Percentiles rank a stretch among this genome's conserved stretches.
These are phyloP conservation scores for Stephanodiscus triporus DNA, from an alignment of 108 stramenopile species.

Conservation along the genomic window DNA sequence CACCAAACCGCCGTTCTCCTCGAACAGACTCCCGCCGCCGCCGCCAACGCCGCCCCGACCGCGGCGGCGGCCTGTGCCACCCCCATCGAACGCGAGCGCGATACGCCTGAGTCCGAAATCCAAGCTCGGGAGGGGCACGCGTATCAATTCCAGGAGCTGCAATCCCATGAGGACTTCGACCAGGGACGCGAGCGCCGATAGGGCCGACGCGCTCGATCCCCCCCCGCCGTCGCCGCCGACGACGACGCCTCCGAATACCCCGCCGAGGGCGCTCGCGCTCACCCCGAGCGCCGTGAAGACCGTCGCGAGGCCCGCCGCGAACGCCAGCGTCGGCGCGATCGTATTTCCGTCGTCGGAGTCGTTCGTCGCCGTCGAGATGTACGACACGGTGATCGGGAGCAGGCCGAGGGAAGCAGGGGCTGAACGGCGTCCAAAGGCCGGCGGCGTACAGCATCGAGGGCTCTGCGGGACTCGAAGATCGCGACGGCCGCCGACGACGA, in stretches of 20 bases:
- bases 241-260: conserved; percentile 66
- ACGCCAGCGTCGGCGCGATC: conserved; percentile 66
- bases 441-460: conserved; percentile 77
- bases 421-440: conserved; percentile 70
- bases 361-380: conserved; percentile 70
- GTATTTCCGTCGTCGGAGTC: conserved; percentile 65
- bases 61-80: neutral
- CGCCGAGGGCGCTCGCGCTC: conserved; percentile 66
- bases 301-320: conserved; percentile 65
- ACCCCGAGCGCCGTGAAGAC: conserved; percentile 81
- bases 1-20: conserved; percentile 43
- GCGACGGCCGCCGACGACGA: neutral
- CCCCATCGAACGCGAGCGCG: conserved; percentile 11
- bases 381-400: conserved; percentile 76
- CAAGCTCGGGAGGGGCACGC: conserved; percentile 64
- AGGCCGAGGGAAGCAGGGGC: conserved; percentile 82
- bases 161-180: conserved; percentile 82
- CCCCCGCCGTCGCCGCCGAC: conserved; percentile 28
- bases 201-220: conserved; percentile 21
- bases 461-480: conserved; percentile 9
- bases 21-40: conserved; percentile 41
- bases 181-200: conserved; percentile 57
- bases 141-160: conserved; percentile 71
- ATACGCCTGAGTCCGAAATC: conserved; percentile 27
- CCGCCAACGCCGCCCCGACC: neutral